Conservation (phyloP, 1,139 yeast genomes). For the Nakaseomyces delphensis region DNA sequence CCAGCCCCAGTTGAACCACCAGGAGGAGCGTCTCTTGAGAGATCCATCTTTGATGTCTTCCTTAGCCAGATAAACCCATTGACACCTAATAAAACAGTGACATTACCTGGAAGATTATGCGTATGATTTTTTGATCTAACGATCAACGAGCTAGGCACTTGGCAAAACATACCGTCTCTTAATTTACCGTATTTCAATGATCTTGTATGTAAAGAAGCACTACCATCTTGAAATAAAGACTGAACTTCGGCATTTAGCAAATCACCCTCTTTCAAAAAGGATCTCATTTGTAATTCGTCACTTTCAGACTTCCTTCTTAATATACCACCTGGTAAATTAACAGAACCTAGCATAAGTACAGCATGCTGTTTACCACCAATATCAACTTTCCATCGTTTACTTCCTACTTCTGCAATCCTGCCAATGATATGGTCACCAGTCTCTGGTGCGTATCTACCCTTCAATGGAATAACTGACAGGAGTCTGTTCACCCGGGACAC, state of each 20-base stretch:
- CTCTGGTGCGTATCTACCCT: slow-evolving; percentile 84
- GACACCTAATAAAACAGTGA: slow-evolving; percentile 82
- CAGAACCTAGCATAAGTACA: slow-evolving; percentile 84
- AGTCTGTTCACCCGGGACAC: slow-evolving; percentile 79
- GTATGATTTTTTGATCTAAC: slow-evolving; percentile 82
- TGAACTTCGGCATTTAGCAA: slow-evolving; percentile 93
- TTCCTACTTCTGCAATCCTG: slow-evolving; percentile 87
- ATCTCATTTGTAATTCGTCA: slow-evolving; percentile 95
- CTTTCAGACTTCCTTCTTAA: slow-evolving; percentile 86
- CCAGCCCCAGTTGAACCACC: slow-evolving; percentile 34
- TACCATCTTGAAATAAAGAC: slow-evolving; percentile 78
- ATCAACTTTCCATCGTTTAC: slow-evolving; percentile 93
- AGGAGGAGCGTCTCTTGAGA: slow-evolving; percentile 29
- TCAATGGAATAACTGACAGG: slow-evolving; percentile 74
- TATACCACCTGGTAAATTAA: slow-evolving; percentile 95
- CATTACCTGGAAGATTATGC: slow-evolving; percentile 81
- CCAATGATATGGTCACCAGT: slow-evolving; percentile 97
- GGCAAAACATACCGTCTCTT: slow-evolving; percentile 77
- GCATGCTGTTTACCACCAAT: slow-evolving; percentile 93
- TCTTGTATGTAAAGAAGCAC: slow-evolving; percentile 90
- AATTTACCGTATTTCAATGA: slow-evolving; percentile 91
- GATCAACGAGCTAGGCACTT: slow-evolving; percentile 74
- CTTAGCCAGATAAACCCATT: slow-evolving; percentile 93
- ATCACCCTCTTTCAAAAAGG: slow-evolving; percentile 93
- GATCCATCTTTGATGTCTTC: slow-evolving; percentile 45